Base-by-base conservation (phyloP, 352 stramenopile species). In the Blastocystis sp. region DNA sequence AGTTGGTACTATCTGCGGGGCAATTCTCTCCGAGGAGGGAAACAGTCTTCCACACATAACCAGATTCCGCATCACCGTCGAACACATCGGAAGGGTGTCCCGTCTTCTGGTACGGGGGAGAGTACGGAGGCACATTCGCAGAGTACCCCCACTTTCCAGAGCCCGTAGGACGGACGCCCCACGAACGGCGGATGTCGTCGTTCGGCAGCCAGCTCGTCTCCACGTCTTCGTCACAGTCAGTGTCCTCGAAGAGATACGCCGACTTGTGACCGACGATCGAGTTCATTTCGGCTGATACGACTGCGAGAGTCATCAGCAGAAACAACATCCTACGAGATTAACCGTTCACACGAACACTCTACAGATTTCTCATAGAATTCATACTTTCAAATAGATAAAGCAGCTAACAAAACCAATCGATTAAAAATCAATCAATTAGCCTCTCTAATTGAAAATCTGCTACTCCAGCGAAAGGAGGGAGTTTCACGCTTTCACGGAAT, bases 71-170 rank as follows among this genome's bases (percentile, higher is more conserved):
- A 48, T 79, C 68, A 61, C 78, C 78, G 61, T 88, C 78, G 70
- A 88, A 88, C 17, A 88, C 78, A 60, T 79, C 68, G 21, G 64
- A 60, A 61, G 78, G 78, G 38, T 79, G 78, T 38, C 78, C 78
- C 10, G 78, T 79, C 38, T 74, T 88, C 74, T 84, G 74, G 48
- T 84, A 84, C 52, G 74, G 74, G 2, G 74, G 74, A 84, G 60
- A 48, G 74, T 84, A 84, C 74, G 74, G 74, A 21, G 74, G 74
- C 60, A 88, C 45, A 68, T 88, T 88, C 9, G 78, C 64, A 66
- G 78, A 54, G 24, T 79, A 88, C 4, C 78, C 78, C 78, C 78
- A 88, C 68, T 88, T 76, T 88, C 78, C 68, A 78, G 63, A 79
- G 21, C 68, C 68, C 17, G 45, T 79, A 0, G 78, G 68, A 42